These are phyloP conservation scores for Cryptococcus sp. DNA, from an alignment of 1,284 basidiomycete genomes.

Conservation along the genomic window DNA sequence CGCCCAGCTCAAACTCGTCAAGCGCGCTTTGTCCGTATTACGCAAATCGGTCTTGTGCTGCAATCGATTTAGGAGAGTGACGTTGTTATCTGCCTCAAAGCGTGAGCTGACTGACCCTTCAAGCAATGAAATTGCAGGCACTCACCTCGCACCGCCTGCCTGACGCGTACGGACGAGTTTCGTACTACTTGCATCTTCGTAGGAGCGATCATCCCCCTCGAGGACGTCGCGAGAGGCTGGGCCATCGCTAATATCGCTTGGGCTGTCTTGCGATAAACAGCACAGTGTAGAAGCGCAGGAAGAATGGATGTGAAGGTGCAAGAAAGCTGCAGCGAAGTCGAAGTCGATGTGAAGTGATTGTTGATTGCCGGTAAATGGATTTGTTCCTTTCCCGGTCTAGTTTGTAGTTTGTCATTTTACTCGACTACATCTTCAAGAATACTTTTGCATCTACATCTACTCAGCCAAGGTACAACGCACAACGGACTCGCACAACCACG, in stretches of 20 bases:
- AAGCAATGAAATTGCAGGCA: constrained; percentile 1
- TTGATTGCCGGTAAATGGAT: background rate
- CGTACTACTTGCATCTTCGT: constrained; percentile 37
- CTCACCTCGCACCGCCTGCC: constrained; percentile 49
- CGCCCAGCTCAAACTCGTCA: constrained; percentile 85
- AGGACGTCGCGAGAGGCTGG: constrained; percentile 16
- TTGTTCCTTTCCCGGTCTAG: background rate
- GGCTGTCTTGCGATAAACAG: background rate
- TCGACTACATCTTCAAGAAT: background rate
- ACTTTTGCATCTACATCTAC: background rate
- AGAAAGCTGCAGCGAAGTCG: background rate
- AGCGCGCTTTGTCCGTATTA: constrained; percentile 72
- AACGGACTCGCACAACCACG: too few species aligned
- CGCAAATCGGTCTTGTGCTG: constrained; percentile 75
- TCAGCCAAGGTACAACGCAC: background rate
- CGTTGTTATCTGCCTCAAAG: constrained; percentile 73
- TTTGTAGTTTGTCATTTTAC: background rate
- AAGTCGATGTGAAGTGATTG: background rate
- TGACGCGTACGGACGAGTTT: constrained; percentile 36
- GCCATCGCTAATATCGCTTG: background rate
- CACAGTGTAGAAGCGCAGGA: background rate
- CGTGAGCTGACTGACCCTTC: background rate
- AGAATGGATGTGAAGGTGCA: background rate
- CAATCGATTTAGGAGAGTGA: constrained; percentile 76
- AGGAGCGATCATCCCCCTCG: constrained; percentile 8